phyloP scores from a whole-genome alignment of 169 alveolate genomes.

The Cryptosporidium ryanae region DNA sequence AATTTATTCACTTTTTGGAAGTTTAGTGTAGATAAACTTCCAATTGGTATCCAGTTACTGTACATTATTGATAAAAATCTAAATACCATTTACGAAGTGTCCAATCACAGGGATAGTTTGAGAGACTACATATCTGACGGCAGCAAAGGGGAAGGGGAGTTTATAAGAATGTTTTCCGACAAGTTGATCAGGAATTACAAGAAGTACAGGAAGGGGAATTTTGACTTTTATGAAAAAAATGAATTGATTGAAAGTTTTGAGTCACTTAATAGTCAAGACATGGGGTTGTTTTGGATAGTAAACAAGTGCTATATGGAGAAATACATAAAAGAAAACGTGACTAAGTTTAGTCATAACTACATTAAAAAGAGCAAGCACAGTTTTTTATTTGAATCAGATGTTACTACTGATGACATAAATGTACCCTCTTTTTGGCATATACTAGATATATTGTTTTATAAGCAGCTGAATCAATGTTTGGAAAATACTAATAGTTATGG shows the following conservation, averaged over 20 bases:
- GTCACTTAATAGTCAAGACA: not conserved
- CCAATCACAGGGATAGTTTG: too few species aligned
- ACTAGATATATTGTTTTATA: not conserved
- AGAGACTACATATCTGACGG: not conserved
- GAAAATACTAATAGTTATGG: not conserved
- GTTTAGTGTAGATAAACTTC: not conserved
- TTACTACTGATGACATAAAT: not conserved
- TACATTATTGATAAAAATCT: constrained; percentile 8
- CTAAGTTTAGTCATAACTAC: not conserved
- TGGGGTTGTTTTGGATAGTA: too few species aligned
- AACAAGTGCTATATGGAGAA: not conserved
- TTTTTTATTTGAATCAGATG: not conserved
- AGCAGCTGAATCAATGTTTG: not conserved
- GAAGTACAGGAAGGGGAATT: too few species aligned
- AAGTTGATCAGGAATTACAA: too few species aligned
- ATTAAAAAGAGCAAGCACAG: not conserved
- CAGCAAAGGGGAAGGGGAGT: not conserved
- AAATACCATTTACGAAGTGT: not conserved
- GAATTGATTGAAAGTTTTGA: not conserved
- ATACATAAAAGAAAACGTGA: not conserved
- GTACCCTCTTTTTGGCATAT: not conserved
- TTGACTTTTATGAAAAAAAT: not conserved
- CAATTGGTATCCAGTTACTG: constrained; percentile 20
- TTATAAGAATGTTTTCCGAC: not conserved
- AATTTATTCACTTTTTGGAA: not conserved